Evolutionary conservation across 2,329 filamentous ascomycete genomes (phyloP), one percentile per base, ranked within the genome.

Genomic region (Epichloe bromicola): DNA sequence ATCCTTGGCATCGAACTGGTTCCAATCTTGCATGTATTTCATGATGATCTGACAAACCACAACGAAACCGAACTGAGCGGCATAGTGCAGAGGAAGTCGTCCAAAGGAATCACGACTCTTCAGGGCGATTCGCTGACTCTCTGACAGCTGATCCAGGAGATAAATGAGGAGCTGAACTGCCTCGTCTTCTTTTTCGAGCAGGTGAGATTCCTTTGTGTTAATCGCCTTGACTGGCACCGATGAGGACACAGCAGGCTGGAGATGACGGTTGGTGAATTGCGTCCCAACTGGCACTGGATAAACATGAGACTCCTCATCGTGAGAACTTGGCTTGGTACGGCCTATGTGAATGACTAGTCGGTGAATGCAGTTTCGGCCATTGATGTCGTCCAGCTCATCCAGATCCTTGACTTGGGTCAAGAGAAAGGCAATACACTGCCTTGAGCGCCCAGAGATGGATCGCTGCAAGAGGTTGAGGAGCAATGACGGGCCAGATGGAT

Each of bases 41-140:
- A 96, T 90, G 57, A 97, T 78, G 23, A 90, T 76, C 62, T 95
- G 79, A 62, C 88, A 95, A 10, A 96, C 83, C n/a, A 88, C 80
- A 3, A 93, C 86, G 59, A 96, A 89, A 2, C 93, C 93, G 63
- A 94, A 95, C 64, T 97, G 89, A 0, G 93, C 91, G 3, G 89
- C 89, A 63, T 96, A 96, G 65, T 97, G 91, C 11, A 97, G 74
- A 1, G 91, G 89, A 14, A 91, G 76, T 4, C 91, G 85, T 3
- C 88, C 90, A 54, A 91, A 86, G 0, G 82, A 76, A 67, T 97
- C 91, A 53, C 77, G 81, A 12, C 79, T 78, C 47, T 77, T 72
- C 11, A 97, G 71, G 0, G 85, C 84, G 12, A 65, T 57, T 11
- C 83, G 79, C 58, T 97, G 91, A 10, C 77, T 70, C 0, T 78